Evolutionary conservation across 306 rosid species (phyloP).

Genomic region (Pyrus betulifolia): DNA sequence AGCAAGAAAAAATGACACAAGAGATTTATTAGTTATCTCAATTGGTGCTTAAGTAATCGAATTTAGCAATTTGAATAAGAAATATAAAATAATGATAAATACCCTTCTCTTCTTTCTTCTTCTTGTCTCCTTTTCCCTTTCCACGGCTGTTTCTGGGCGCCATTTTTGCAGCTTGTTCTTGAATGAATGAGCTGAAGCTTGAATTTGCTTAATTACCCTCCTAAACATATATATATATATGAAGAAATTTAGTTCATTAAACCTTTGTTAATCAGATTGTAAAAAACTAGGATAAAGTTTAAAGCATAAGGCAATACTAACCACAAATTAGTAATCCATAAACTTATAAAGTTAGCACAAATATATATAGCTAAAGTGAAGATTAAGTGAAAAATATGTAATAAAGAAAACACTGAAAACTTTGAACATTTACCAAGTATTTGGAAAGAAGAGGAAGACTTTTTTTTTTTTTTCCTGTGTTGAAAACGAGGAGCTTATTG

Average conservation of each 20-base stretch:
- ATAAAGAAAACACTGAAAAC: not conserved
- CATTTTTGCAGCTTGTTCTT: constrained; percentile 36
- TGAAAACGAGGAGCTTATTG: not conserved
- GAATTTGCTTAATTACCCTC: constrained; percentile 7
- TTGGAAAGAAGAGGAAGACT: not conserved
- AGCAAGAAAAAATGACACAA: not conserved
- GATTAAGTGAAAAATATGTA: not conserved
- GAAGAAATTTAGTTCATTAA: not conserved
- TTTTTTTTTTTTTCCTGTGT: not conserved
- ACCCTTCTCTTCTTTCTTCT: constrained; percentile 94
- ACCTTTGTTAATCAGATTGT: not conserved
- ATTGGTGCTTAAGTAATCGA: not conserved
- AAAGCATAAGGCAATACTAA: not conserved
- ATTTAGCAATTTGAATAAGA: not conserved
- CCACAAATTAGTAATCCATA: not conserved
- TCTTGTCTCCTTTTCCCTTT: constrained; percentile 78
- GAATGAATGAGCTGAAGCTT: constrained; percentile 15
- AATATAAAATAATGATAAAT: not conserved
- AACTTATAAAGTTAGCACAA: not conserved
- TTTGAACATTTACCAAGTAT: constrained; percentile 25
- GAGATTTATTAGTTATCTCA: not conserved
- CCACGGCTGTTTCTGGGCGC: constrained; percentile 87
- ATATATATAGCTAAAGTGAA: not conserved
- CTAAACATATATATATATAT: not conserved
- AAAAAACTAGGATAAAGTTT: not conserved